phyloP scores from a whole-genome alignment of 1,139 yeast species.

The Dujonia santamariae region DNA sequence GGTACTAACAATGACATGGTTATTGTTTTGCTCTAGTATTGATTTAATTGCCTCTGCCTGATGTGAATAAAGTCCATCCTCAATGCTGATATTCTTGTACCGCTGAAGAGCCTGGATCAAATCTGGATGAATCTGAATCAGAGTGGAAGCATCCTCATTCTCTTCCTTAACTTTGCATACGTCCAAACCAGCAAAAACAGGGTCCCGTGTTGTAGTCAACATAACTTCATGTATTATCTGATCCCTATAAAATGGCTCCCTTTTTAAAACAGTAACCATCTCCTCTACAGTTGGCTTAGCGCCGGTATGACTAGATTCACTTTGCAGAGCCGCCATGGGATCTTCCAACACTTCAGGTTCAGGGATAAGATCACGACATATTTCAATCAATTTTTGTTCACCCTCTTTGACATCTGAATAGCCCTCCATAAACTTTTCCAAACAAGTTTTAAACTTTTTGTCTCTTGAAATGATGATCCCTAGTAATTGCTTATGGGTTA shows the following conservation, averaged over 20 bases:
- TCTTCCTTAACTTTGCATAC: slow-evolving; percentile 21
- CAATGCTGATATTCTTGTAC: slow-evolving; percentile 43
- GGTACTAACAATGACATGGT: slow-evolving; percentile 80
- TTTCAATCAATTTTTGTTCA: slow-evolving; percentile 18
- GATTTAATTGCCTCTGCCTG: slow-evolving; percentile 75
- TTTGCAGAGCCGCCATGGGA: slow-evolving; percentile 39
- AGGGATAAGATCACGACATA: slow-evolving; percentile 46
- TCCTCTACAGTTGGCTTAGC: slow-evolving; percentile 22
- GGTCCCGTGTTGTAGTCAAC: slow-evolving; percentile 2
- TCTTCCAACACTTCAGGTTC: slow-evolving; percentile 40
- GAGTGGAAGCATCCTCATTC: slow-evolving; percentile 31
- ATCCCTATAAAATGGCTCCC: slow-evolving; percentile 47
- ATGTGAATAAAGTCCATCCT: slow-evolving; percentile 64
- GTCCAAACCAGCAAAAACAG: slow-evolving; percentile 2
- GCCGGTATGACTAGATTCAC: background rate
- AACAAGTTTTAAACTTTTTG: slow-evolving; percentile 45
- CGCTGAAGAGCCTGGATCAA: slow-evolving; percentile 46
- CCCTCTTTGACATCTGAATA: slow-evolving; percentile 25
- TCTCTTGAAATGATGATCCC: slow-evolving; percentile 60
- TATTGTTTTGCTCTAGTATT: slow-evolving; percentile 36
- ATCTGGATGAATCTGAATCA: slow-evolving; percentile 36
- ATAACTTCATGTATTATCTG: slow-evolving; percentile 46
- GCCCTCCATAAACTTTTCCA: slow-evolving; percentile 35
- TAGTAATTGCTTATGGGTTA: slow-evolving; percentile 40
- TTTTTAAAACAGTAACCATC: slow-evolving; percentile 47